Conservation (phyloP, 164 flowering plant species). For the Piper betle region DNA sequence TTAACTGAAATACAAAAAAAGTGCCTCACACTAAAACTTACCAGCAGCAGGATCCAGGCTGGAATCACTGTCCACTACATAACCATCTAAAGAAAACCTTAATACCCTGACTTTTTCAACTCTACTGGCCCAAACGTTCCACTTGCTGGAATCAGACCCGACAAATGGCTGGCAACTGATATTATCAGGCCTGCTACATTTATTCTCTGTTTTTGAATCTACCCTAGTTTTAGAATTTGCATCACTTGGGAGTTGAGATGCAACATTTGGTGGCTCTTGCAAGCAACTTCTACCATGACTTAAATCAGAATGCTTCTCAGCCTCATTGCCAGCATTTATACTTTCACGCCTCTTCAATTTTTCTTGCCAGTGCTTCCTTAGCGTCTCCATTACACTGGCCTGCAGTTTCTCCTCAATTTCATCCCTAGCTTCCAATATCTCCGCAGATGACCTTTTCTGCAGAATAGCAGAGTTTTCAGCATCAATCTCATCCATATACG, state of each 20-base stretch:
- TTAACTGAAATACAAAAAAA: neutral
- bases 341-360: slow-evolving; percentile 35
- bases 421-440: slow-evolving; percentile 70
- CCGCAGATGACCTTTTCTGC: slow-evolving; percentile 55
- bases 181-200: slow-evolving; percentile 6
- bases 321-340: slow-evolving; percentile 7
- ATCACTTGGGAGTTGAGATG: slow-evolving; percentile 4
- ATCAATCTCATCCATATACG: slow-evolving; percentile 70
- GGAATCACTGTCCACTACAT: slow-evolving; percentile 27
- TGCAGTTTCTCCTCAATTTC: slow-evolving; percentile 67
- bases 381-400: slow-evolving; percentile 38
- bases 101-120: slow-evolving; percentile 67
- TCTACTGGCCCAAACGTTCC: slow-evolving; percentile 76
- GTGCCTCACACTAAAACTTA: slow-evolving; percentile 8
- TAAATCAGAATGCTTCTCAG: slow-evolving; percentile 5
- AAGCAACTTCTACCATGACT: slow-evolving; percentile 8
- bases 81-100: slow-evolving; percentile 76
- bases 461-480: slow-evolving; percentile 61
- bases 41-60: slow-evolving; percentile 14
- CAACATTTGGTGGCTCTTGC: slow-evolving; percentile 4
- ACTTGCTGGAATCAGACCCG: slow-evolving; percentile 18
- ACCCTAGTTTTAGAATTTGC: slow-evolving; percentile 7
- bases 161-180: slow-evolving; percentile 10
- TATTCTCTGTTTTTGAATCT: slow-evolving; percentile 7
- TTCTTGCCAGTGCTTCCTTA: slow-evolving; percentile 43